phyloP scores from a whole-genome alignment of 2,329 filamentous ascomycete genomes.

The Thermoascus crustaceus region DNA sequence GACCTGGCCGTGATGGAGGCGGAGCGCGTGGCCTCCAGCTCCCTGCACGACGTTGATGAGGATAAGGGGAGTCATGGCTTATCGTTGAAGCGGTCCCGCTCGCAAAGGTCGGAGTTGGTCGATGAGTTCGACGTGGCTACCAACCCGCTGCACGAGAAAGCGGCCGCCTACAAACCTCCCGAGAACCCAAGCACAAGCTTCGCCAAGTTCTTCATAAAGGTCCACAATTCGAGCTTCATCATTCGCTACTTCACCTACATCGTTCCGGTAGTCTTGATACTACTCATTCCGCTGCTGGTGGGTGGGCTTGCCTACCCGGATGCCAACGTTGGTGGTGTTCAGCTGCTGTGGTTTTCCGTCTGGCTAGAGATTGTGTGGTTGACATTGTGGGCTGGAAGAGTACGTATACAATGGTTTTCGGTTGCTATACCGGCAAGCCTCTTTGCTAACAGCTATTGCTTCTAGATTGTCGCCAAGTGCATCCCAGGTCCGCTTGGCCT shows the following conservation, averaged over 20 bases:
- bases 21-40: constrained; percentile 50
- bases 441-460: constrained; percentile 5
- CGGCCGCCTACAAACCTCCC: constrained; percentile 56
- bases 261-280: constrained; percentile 52
- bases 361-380: constrained; percentile 94
- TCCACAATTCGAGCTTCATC: constrained; percentile 58
- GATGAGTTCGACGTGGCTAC: constrained; percentile 62
- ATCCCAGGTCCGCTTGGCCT: constrained; percentile 55
- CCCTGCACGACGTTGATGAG: constrained; percentile 22
- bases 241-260: constrained; percentile 67
- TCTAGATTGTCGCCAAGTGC: constrained; percentile 53
- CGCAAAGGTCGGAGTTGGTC: constrained; percentile 47
- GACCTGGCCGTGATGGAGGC: constrained; percentile 58
- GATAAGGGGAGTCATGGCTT: constrained; percentile 29
- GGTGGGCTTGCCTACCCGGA: constrained; percentile 52
- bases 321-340: constrained; percentile 63
- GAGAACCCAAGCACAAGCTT: constrained; percentile 54
- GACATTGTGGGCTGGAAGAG: constrained; percentile 70
- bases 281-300: constrained; percentile 61
- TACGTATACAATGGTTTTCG: too few relatives aligned
- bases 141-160: constrained; percentile 60
- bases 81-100: constrained; percentile 46
- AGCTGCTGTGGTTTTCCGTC: constrained; percentile 83
- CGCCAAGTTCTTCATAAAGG: constrained; percentile 55
- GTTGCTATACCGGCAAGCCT: too few relatives aligned